Conservation (phyloP, 1,284 basidiomycete species). For the Puccinia hordei region DNA sequence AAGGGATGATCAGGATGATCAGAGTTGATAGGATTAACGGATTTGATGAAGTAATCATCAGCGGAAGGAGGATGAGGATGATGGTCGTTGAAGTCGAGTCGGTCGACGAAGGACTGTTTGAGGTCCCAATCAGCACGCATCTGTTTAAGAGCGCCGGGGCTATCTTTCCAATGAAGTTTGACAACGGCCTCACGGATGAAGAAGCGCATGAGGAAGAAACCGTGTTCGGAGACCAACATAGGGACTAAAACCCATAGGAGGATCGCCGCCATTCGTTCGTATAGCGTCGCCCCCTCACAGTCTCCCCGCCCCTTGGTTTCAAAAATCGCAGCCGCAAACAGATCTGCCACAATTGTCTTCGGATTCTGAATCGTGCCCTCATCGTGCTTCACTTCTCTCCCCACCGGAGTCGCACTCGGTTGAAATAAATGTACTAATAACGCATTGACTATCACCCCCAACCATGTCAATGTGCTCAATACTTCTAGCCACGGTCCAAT, state of each 20-base stretch:
- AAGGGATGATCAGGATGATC: slow-evolving; percentile 24
- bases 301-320: slow-evolving; percentile 52
- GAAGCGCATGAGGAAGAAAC: slow-evolving; percentile 54
- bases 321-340: slow-evolving; percentile 53
- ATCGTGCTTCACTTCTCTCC: not conserved
- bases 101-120: slow-evolving; percentile 36
- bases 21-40: not conserved
- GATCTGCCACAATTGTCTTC: slow-evolving; percentile 52
- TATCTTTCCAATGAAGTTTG: slow-evolving; percentile 56
- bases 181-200: slow-evolving; percentile 56
- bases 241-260: slow-evolving; percentile 56
- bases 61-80: not conserved
- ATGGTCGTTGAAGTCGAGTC: not conserved
- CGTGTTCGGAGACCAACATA: slow-evolving; percentile 57
- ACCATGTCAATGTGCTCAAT: slow-evolving; percentile 69
- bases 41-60: not conserved
- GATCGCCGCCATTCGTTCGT: slow-evolving; percentile 33
- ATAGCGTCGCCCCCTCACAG: not conserved
- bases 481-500: slow-evolving; percentile 93
- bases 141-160: slow-evolving; percentile 55
- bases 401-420: slow-evolving; percentile 51
- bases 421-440: slow-evolving; percentile 83
- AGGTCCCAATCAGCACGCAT: slow-evolving; percentile 56
- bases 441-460: slow-evolving; percentile 79
- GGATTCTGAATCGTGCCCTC: not conserved